Conservation (phyloP, 805 yeast species). For the Wickerhamiella qilinensis region DNA sequence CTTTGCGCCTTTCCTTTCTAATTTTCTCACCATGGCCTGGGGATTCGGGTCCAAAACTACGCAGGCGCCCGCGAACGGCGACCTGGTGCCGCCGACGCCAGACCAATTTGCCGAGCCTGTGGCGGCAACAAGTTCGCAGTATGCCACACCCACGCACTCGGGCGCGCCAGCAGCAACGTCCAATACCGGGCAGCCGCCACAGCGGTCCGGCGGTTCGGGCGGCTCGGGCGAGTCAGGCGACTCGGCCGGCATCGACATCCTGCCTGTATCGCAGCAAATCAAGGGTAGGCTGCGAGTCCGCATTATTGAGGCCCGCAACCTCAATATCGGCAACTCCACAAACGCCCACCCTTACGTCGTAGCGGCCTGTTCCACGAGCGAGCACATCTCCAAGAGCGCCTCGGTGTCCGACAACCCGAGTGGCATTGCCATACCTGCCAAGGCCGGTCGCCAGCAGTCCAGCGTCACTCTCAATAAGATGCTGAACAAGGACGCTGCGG, state of each 20-base stretch:
- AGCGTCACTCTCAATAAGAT: conserved; percentile 3
- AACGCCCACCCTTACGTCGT: conserved; percentile 46
- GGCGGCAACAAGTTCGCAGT: too few species aligned
- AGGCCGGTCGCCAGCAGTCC: conserved; percentile 6
- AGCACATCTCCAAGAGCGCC: conserved; percentile 48
- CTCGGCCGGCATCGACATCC: conserved; percentile 5
- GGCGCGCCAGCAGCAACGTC: not conserved
- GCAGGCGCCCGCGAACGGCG: too few species aligned
- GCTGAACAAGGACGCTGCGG: conserved; percentile 3
- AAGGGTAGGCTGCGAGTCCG: conserved; percentile 65
- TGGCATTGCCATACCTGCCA: conserved; percentile 24
- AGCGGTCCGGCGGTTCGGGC: not conserved
- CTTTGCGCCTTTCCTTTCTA: too few species aligned
- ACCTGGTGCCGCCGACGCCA: too few species aligned
- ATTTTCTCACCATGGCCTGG: too few species aligned
- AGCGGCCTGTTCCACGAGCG: conserved; percentile 81
- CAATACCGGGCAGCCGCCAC: too few species aligned
- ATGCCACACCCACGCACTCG: too few species aligned
- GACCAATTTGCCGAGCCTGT: too few species aligned
- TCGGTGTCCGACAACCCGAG: conserved; percentile 6
- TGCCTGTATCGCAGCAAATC: conserved; percentile 11
- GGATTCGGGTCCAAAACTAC: too few species aligned
- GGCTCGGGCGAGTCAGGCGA: not conserved
- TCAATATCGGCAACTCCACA: conserved; percentile 17
- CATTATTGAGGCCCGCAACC: conserved; percentile 63